These are phyloP conservation scores for Oenanthe sinensis DNA, from an alignment of 129 eudicot genomes.

Conservation along the genomic window DNA sequence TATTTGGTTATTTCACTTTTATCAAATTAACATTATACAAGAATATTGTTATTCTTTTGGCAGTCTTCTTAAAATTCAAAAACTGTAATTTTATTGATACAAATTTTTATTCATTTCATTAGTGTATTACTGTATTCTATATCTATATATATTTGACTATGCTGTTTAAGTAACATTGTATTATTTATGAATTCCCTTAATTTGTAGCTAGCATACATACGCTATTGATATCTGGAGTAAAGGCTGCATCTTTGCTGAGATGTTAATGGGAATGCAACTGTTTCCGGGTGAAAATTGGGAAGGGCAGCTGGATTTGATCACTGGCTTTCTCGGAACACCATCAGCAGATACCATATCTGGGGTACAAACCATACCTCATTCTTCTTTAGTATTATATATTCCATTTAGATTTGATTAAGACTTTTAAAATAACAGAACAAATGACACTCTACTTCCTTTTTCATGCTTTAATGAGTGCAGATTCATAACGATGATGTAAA, in stretches of 20 bases:
- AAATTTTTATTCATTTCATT: no score
- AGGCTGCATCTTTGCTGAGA: constrained; percentile 94
- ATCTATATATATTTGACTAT: neutral
- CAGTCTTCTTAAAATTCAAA: no score
- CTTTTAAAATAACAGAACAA: neutral
- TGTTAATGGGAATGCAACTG: constrained; percentile 74
- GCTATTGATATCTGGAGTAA: constrained; percentile 97
- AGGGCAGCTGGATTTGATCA: constrained; percentile 25
- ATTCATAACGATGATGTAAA: constrained; percentile 82
- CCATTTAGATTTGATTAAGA: neutral
- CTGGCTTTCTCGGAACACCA: constrained; percentile 93
- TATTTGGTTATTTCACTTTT: no score
- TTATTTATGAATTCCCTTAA: neutral
- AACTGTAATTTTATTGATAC: no score
- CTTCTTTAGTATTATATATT: no score
- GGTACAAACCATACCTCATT: constrained; percentile 24
- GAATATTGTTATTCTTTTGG: no score
- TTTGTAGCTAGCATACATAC: constrained; percentile 73
- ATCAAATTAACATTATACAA: no score
- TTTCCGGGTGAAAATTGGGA: constrained; percentile 87
- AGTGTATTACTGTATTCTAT: no score
- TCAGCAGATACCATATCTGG: constrained; percentile 73
- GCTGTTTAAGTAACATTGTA: no score
- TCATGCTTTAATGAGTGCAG: constrained; percentile 23
- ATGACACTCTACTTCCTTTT: neutral